phyloP scores from a whole-genome alignment of 2,329 filamentous ascomycete genomes.

The Thielaviopsis musarum region DNA sequence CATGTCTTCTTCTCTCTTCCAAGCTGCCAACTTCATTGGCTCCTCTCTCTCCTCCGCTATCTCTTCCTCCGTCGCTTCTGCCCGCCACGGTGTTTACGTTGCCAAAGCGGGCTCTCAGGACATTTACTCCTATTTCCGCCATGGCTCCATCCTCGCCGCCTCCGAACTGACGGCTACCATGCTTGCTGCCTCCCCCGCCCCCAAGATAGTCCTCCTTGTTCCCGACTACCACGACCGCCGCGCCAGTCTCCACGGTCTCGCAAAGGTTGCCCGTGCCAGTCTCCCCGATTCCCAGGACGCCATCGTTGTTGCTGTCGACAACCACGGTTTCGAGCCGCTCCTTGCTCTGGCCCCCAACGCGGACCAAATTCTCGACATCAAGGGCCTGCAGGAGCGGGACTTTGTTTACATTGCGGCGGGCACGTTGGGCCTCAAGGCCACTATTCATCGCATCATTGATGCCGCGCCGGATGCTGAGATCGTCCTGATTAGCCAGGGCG shows the following conservation, averaged over 20 bases:
- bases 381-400: not conserved
- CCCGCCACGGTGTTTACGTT: not conserved
- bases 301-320: not conserved
- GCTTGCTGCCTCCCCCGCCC: not conserved
- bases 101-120: not conserved
- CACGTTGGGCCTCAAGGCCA: not conserved
- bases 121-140: not conserved
- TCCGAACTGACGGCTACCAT: not conserved
- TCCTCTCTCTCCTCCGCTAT: not conserved
- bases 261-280: not conserved
- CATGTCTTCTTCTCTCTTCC: not conserved
- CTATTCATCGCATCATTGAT: not conserved
- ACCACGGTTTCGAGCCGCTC: not conserved
- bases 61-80: not conserved
- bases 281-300: not conserved
- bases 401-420: slow-evolving; percentile 1
- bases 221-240: not conserved
- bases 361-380: not conserved
- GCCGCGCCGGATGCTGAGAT: not conserved
- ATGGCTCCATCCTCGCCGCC: not conserved
- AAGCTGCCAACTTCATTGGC: not conserved
- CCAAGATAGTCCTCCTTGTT: not conserved
- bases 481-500: not conserved
- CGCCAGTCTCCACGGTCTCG: not conserved
- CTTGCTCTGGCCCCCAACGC: not conserved